Conservation (phyloP, 2,329 filamentous ascomycete species). For the Metarhizium robertsii region DNA sequence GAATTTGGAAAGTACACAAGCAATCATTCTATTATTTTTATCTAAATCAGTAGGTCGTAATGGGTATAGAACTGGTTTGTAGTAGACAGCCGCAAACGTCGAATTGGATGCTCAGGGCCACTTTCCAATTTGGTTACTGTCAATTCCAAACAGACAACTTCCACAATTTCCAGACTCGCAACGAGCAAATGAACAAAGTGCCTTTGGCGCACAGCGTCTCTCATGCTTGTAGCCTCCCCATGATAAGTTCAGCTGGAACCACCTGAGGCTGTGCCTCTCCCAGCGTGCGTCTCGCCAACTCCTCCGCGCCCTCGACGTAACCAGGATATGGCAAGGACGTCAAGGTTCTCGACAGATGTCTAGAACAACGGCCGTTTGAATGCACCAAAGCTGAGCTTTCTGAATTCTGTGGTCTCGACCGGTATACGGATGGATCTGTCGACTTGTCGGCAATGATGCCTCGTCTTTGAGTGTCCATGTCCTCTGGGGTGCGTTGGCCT, state of each 20-base stretch:
- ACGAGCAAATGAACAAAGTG: too few species aligned
- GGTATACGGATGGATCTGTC: background rate
- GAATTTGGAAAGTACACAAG: too few species aligned
- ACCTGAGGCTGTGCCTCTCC: constrained; percentile 12
- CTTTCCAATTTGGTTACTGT: too few species aligned
- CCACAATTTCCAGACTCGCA: too few species aligned
- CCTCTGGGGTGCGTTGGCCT: background rate
- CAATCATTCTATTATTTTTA: too few species aligned
- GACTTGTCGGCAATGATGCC: background rate
- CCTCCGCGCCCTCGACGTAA: constrained; percentile 12
- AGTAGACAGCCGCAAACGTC: too few species aligned
- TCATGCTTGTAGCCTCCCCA: background rate
- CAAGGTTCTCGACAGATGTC: background rate
- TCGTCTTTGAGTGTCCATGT: background rate
- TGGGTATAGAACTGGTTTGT: too few species aligned
- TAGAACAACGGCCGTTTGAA: background rate
- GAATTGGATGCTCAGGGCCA: too few species aligned
- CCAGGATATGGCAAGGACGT: constrained; percentile 8
- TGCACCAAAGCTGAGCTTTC: background rate
- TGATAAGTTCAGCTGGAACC: constrained; percentile 10
- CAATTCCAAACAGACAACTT: too few species aligned
- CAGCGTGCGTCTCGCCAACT: constrained; percentile 10
- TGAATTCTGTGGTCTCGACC: background rate
- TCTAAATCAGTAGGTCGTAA: too few species aligned
- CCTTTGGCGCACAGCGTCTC: background rate